Base-by-base conservation (phyloP, 2,329 filamentous ascomycete genomes). In the Penicillium sp. region DNA sequence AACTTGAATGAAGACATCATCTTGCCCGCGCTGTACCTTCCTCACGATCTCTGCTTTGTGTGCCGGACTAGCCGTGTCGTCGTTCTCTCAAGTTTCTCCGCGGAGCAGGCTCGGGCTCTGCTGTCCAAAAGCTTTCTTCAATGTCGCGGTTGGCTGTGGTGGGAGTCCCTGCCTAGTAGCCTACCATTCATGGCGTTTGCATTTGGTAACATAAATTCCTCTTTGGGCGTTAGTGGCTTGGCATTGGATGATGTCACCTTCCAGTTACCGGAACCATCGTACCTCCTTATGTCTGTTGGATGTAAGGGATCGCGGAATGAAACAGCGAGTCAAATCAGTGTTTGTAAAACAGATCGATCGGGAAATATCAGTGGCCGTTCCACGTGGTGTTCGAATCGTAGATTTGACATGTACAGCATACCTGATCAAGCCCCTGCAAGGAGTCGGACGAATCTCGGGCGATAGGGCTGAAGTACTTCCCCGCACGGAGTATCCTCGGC, bases 161-260 rank as follows among this genome's bases (percentile, higher is more conserved):
- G 28, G 17, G 34, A 20, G 37, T 10, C 35, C 20, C 11, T 38
- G 4, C 20, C 20, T 20, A 20, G 20, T 20, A 20, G 34, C 35
- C 68, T 67, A 58, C 74, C 74, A 75, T 56, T 74, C 70, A 76
- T 50, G 49, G 53, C 31, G 54, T 71, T 75, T 74, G 63, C 47
- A 63, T 76, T 74, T 67, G 62, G 71, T 76, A 76, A 76, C 64
- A 67, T 65, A 73, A 75, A 75, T 48, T 63, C 68, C 66, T 15
- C 2, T 55, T 67, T 25, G 8, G 66, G 62, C 61, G 45, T 67
- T 75, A 74, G 72, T 52, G 68, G 58, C 63, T 63, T 62, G 64
- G 65, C 61, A 54, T 43, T 35, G 8, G 45, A 58, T 61, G 55
- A 64, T 59, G 53, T 64, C 57, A 60, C 53, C 34, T 47, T 28